Evolutionary conservation across 1,284 basidiomycete species (phyloP), one percentile per base, ranked within the genome.

Genomic region (Austroboletus novae-zelandiae): DNA sequence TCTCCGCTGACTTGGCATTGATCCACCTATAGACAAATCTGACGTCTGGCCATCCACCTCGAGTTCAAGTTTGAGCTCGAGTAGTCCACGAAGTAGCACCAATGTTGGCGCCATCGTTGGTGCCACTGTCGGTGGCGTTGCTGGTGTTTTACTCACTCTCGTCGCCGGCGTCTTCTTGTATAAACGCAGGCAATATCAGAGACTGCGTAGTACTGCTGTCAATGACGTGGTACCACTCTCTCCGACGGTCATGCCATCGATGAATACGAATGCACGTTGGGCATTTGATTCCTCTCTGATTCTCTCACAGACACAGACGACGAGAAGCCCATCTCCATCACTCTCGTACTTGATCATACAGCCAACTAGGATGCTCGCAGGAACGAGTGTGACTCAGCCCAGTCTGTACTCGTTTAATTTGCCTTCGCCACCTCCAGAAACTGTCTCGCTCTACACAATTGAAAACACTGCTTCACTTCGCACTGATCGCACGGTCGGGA

Each of bases 51-150:
- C 61, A n/a, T 49, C 43, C 8, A 13, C 8, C 18, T 48, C 37
- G 5, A 15, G 14, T 18, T 1, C 39, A 11, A 27, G 10, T 20
- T 1, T 39, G 14, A 50, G 6, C 10, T 43, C 60, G 9, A 40
- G 20, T 13, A 36, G 40, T 11, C 41, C 60, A 5, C 41, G 44
- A 40, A 47, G 17, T 15, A 45, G 17, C 14, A 18, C 20, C 6
- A 34, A 64, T 37, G 9, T 62, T 4, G 56, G 53, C 27, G 57
- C 53, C 20, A 60, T 65, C 35, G 30, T 65, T 5, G 63, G 63
- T 1, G 62, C 56, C 5, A 47, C 51, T 17, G 43, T 65, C 1
- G 62, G 66, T 3, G 53, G 62, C 6, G 46, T 29, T 10, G 43
- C 37, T 6, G 54, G 23, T 17, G 11, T 67, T 18, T 37, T 65